Evolutionary conservation across 352 stramenopile genomes (phyloP), one percentile per base, ranked within the genome.

Genomic region (Phytopythium chamaehyphon): DNA sequence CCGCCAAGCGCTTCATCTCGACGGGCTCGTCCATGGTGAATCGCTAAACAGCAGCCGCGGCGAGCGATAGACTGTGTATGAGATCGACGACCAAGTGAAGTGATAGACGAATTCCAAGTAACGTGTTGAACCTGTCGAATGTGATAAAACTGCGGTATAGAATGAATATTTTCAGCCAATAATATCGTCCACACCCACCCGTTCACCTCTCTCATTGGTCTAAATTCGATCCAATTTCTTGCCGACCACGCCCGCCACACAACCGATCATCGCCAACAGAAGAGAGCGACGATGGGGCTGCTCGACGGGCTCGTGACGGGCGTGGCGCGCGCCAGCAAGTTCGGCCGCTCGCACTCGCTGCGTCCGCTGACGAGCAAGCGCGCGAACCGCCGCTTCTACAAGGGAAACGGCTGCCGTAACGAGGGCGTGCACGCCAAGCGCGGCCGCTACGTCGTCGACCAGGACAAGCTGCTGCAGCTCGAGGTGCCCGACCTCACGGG

Each of bases 301-400:
- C 64, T 93, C 42, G 82, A 93, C 54, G 79, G 75, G 67, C 57
- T 93, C 46, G 69, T 90, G 57, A 80, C 70, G 58, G 71, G 76
- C 59, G 67, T 91, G 48, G 63, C 75, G 44, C 83, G 83, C 54
- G 74, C 76, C 63, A 92, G 81, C 80, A 94, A 94, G 67, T 94
- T 94, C 61, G 81, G 83, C 22, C 65, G 69, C 54, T 88, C 78
- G 60, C 81, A 92, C 74, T 87, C 79, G 55, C 69, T 94, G 45
- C 83, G 79, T 28, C 90, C 91, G 26, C 80, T 98, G 24, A 97
- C 83, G 26, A 96, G 87, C 54, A 98, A 98, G 76, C 85, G 88
- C 40, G 93, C 86, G 26, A 92, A 95, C 60, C 95, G 95, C 69
- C 90, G 93, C 55, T 98, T 96, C 73, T 98, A 98, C 81, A 98